Evolutionary conservation across 495 filamentous ascomycete genomes (phyloP), one percentile per base, ranked within the genome.

Genomic region (Penicillium daleae): DNA sequence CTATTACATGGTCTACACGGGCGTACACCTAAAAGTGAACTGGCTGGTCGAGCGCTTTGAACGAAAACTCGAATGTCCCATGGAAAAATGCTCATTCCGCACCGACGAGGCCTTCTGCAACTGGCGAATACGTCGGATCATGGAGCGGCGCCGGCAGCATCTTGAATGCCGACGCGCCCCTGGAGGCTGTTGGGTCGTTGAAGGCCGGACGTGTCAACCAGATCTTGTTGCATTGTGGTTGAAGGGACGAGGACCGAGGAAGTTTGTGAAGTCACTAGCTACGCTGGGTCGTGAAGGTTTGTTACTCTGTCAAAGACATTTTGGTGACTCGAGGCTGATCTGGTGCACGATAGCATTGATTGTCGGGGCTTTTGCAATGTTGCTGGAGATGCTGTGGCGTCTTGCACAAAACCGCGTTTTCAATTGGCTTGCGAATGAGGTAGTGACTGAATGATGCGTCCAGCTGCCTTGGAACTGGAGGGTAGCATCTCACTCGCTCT

Each of bases 31-130:
- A 24, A 90, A 91, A 62, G 81, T 91, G 6, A 81, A 85, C 64
- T 91, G 88, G 88, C 74, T 91, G 0, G 78, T 89, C 33, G 81
- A 87, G 63, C 81, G 88, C 19, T 83, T 81, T 49, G 75, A 79
- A 54, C 69, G 62, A 17, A 79, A 78, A 13, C 74, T 81, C 0
- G 79, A 81, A 50, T 80, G 77, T 59, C 79, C 79, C 5, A 80
- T 80, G 75, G 79, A 81, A 65, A 72, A 79, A 52, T 81, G 79
- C 62, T 81, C 78, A 0, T 78, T 81, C 42, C 74, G 76, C 2
- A 81, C 77, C 0, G 79, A 81, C 59, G 78, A 79, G 40, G 62
- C 69, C 0, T 81, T 81, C 59, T 81, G 79, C 59, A 80, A 79
- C 58, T 61, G 57, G 62, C 66, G 76, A 7, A 74, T 81, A 31